Base-by-base conservation (phyloP, 2,329 filamentous ascomycete species). In the Botrytis deweyae region DNA sequence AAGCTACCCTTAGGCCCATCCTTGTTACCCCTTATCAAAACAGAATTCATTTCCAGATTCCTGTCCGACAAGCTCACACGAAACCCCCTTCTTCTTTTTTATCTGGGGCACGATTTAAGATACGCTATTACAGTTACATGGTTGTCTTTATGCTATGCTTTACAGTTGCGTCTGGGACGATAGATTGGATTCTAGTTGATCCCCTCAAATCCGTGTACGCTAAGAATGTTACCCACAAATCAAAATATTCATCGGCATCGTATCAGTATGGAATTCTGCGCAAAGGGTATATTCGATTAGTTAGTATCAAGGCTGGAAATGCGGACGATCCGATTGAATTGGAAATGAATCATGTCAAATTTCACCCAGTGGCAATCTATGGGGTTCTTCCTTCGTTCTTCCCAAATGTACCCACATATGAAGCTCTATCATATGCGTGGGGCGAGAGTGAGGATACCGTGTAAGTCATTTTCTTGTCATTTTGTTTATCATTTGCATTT, bases 111-210 rank as follows among this genome's bases (percentile, higher is more conserved):
- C 46, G 22, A 52, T 52, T 29, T 29, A 29, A 29, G 29, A 29
- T 29, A 29, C 29, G 29, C 29, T 29, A 29, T 29, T 29, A 29
- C 29, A 29, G 29, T 29, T 29, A 29, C 29, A 29, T 29, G 29
- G 29, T 29, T 29, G 29, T 29, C 29, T 25, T 12, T 25, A 25
- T 52, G 46, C 10, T 52, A 52, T 52, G 22, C 10, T 22, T 52
- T 25, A 1, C 10, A n/a, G 0, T 52, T 52, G 46, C 4, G 22
- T 52, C 1, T 25, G 10, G 25, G 1, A 25, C 4, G 0, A 14
- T 25, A 25, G 22, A n/a, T 52, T 52, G 46, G 22, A 52, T 52
- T 25, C 46, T 52, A 52, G 46, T 52, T 25, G 1, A 52, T 52
- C 46, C 22, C 22, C 46, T 52, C 46, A n/a, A 25, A 52, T 52